Evolutionary conservation across 768 basidiomycete genomes (phyloP).

Genomic region (Tylopilus sp.): DNA sequence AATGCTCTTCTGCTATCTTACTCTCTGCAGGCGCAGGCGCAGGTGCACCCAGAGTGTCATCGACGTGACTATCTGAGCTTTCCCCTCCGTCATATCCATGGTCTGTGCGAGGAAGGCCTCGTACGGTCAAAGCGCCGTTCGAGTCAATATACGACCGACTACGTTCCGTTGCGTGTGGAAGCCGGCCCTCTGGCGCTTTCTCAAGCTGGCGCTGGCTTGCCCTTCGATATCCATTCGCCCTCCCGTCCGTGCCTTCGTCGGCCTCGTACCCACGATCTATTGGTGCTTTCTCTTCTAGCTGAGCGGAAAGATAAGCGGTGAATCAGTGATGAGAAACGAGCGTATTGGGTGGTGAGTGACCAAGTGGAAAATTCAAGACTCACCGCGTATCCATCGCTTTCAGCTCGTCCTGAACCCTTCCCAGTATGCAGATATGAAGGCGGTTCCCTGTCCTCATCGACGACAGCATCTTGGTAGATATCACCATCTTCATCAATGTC

Average conservation of each 20-base stretch:
- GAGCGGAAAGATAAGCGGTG: conserved; percentile 8
- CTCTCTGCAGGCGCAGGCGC: conserved; percentile 36
- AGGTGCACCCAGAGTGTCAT: conserved; percentile 16
- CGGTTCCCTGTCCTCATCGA: conserved; percentile 45
- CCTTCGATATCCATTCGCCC: conserved; percentile 32
- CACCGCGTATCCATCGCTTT: conserved; percentile 61
- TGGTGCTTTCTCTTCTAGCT: conserved; percentile 46
- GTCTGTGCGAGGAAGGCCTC: conserved; percentile 5
- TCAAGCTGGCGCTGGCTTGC: conserved; percentile 64
- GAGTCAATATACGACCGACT: not conserved
- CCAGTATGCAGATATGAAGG: conserved; percentile 59
- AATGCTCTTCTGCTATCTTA: conserved; percentile 25
- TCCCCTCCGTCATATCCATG: conserved; percentile 11
- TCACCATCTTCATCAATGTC: conserved; percentile 52
- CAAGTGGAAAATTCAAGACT: conserved; percentile 25
- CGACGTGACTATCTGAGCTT: not conserved
- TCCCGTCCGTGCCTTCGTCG: not conserved
- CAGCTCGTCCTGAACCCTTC: conserved; percentile 39
- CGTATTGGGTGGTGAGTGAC: not conserved
- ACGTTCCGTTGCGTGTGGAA: conserved; percentile 27
- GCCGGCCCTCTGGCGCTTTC: conserved; percentile 64
- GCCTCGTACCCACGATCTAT: conserved; percentile 14
- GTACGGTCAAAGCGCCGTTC: conserved; percentile 11
- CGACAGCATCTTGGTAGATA: conserved; percentile 38
- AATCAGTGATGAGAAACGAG: conserved; percentile 1